Percentiles rank a stretch among this genome's conserved stretches.
Conservation (phyloP, 257 asterid genomes). For the Solanum bulbocastanum region DNA sequence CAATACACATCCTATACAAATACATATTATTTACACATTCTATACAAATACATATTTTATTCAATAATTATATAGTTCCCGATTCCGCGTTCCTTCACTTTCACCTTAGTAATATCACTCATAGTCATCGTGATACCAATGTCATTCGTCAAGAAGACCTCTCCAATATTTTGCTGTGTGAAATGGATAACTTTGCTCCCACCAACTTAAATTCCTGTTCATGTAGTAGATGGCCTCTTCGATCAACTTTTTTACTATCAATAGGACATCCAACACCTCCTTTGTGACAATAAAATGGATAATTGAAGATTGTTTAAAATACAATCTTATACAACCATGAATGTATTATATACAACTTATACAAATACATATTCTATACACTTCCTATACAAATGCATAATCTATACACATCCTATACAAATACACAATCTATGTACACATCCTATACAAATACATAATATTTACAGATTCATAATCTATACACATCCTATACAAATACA, state of each 20-base stretch:
- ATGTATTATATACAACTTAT: too few species aligned
- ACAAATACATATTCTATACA: neutral
- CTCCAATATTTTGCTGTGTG: neutral
- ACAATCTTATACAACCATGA: neutral
- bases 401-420: neutral
- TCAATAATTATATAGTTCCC: neutral
- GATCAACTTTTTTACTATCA: constrained; percentile 64
- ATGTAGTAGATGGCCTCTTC: constrained; percentile 57
- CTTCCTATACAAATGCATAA: too few species aligned
- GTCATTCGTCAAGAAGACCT: neutral
- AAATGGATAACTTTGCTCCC: constrained; percentile 10
- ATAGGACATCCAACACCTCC: constrained; percentile 73
- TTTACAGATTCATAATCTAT: too few species aligned
- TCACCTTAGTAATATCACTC: neutral
- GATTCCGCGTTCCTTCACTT: neutral
- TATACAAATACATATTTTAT: too few species aligned
- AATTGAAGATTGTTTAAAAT: constrained; percentile 49
- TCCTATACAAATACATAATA: too few species aligned
- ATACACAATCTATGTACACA: too few species aligned
- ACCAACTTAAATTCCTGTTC: constrained; percentile 9
- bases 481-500: too few species aligned
- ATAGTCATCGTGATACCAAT: neutral
- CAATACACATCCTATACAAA: neutral
- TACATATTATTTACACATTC: too few species aligned
- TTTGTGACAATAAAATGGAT: constrained; percentile 82